Base-by-base conservation (phyloP, 2,329 filamentous ascomycete genomes). In the Colletotrichum sublineola region DNA sequence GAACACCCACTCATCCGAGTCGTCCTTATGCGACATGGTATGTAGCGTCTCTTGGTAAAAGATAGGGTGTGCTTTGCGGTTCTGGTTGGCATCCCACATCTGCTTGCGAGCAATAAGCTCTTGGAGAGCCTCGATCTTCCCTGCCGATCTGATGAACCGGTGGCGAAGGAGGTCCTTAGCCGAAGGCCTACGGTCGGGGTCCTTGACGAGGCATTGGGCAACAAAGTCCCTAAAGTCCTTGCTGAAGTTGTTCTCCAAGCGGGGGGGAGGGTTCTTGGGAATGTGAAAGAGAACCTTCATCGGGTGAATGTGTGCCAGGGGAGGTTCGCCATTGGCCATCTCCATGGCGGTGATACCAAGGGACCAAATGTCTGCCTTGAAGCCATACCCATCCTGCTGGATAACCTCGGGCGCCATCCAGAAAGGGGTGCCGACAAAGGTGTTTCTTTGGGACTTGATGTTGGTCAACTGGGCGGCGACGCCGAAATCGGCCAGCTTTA, bases 391-490 rank as follows among this genome's bases (percentile, higher is more conserved):
- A 75, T 94, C 90, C 82, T 97, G 94, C 80, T 97, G 92, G 76
- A 97, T 97, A 46, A 97, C 95, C 80, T 97, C 95, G 1, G 95
- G 95, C 0, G 95, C 95, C 95, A 97, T 97, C 95, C 95, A 97
- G 80, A 97, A 97, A 0, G 96, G 96, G 0, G 96, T 98, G 29
- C 96, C 96, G 29, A 99, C 96, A 79, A 99, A 98, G 0, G 96
- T 99, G 82, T 98, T 96, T 67, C 96, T 91, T 81, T 98, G 95
- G 2, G 96, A 98, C 83, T 98, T 98, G 84, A 98, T 97, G 80
- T 98, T 97, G 73, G 94, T 97, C 78, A 99, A 87, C 81, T 99
- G 96, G 40, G 96, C 96, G 9, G 96, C 96, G 53, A 99, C 96
- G 72, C 96, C 96, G 80, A 99, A 99, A 83, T 99, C 96, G 52